Conservation (phyloP, 208 protist species). For the Leishmania arabica region DNA sequence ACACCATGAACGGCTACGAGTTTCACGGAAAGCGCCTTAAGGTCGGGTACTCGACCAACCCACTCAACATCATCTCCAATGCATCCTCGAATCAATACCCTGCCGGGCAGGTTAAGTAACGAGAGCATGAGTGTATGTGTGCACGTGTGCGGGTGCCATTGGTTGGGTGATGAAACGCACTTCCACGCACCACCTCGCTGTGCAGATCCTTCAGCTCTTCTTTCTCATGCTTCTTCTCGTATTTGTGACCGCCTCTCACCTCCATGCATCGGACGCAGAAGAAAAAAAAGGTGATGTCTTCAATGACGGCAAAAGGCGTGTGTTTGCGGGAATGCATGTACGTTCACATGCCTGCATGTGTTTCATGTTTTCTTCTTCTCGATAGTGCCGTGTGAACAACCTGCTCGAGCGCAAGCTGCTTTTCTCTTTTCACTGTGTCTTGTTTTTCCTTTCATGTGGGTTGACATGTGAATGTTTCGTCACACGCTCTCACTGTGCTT, state of each 20-base stretch:
- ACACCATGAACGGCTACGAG: constrained; percentile 71
- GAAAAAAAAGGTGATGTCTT: neutral
- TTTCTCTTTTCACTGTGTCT: neutral
- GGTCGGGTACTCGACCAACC: constrained; percentile 80
- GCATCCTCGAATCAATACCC: neutral
- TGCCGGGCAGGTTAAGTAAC: neutral
- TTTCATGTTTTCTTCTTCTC: neutral
- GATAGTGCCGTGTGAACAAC: neutral
- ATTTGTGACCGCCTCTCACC: neutral
- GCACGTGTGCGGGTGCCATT: neutral
- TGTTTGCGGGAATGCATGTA: neutral
- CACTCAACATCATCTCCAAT: constrained; percentile 56
- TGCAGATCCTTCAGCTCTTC: neutral
- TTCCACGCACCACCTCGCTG: neutral
- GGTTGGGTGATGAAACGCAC: neutral
- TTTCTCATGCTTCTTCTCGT: neutral
- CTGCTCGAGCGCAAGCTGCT: neutral
- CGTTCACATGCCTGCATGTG: neutral
- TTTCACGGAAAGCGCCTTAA: constrained; percentile 77
- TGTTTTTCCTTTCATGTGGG: neutral
- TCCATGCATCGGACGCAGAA: neutral
- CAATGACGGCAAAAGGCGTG: neutral
- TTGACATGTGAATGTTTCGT: neutral
- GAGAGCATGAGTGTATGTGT: neutral
- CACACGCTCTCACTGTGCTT: neutral